Conservation (phyloP, 2,329 filamentous ascomycete genomes). For the Xylaria sp. region DNA sequence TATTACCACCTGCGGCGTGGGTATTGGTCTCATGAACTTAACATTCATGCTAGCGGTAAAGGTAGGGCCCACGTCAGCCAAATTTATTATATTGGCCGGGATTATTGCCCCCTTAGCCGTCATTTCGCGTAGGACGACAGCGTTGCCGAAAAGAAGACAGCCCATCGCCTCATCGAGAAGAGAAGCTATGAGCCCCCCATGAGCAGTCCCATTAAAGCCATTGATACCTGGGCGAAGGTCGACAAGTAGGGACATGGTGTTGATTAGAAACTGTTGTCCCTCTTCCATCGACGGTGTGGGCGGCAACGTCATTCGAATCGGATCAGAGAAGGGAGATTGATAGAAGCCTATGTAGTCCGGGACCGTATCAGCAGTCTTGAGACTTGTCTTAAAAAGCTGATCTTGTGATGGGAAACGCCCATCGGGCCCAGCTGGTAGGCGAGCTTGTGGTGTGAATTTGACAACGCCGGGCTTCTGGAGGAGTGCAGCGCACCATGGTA, state of each 20-base stretch:
- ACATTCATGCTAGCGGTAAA: conserved; percentile 18
- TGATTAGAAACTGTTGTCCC: conserved; percentile 11
- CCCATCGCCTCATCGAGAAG: conserved; percentile 24
- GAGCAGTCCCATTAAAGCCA: conserved; percentile 13
- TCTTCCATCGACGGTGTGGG: neutral
- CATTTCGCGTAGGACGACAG: neutral
- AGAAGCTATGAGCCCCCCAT: conserved; percentile 15
- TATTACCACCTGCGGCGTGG: conserved; percentile 17
- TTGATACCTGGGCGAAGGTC: conserved; percentile 13
- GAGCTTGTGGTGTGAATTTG: conserved; percentile 16
- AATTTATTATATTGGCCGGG: neutral
- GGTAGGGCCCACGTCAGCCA: neutral
- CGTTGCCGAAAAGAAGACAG: neutral
- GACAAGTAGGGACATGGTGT: conserved; percentile 6
- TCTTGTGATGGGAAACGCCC: conserved; percentile 13
- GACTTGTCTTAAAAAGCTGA: conserved; percentile 19
- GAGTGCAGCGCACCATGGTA: conserved; percentile 21
- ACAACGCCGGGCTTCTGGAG: conserved; percentile 19
- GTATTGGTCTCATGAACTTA: conserved; percentile 13
- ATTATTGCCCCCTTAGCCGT: conserved; percentile 2
- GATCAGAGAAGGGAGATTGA: conserved; percentile 11
- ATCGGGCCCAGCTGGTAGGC: neutral
- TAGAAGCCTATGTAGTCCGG: conserved; percentile 20
- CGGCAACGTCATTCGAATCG: neutral
- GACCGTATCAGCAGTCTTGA: conserved; percentile 4